Percentiles rank a stretch among this genome's conserved stretches.
phyloP scores from a whole-genome alignment of 2,329 filamentous ascomycete genomes.

The Aspergillus jensenii region DNA sequence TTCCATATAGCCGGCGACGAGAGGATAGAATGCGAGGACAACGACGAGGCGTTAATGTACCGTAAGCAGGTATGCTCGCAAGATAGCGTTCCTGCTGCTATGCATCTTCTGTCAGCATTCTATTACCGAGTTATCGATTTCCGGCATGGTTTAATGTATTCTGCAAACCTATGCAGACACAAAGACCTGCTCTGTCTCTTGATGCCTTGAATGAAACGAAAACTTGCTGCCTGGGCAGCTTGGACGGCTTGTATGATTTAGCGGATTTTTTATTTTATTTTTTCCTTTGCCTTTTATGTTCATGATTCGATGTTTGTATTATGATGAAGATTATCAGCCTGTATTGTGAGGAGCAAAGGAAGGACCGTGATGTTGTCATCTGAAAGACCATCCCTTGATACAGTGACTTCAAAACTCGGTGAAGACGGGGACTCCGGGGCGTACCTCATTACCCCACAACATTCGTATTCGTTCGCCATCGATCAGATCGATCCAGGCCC shows the following conservation, averaged over 20 bases:
- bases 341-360: not conserved
- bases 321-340: not conserved
- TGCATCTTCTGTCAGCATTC: not conserved
- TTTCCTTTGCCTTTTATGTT: not conserved
- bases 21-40: constrained; percentile 40
- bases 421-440: constrained; percentile 3
- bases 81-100: not conserved
- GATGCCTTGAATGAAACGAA: not conserved
- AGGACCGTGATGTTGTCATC: not conserved
- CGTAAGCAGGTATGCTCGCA: constrained; percentile 13
- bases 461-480: not conserved
- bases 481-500: not conserved
- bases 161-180: not conserved
- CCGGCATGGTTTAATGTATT: not conserved
- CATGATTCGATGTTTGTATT: constrained; percentile 6
- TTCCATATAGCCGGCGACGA: constrained; percentile 39
- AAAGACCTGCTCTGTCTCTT: not conserved
- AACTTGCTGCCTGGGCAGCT: not conserved
- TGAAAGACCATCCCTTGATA: not conserved
- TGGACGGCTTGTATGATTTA: constrained; percentile 1
- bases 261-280: not conserved
- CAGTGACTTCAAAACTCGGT: constrained; percentile 1
- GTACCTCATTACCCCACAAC: constrained; percentile 9
- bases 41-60: constrained; percentile 33
- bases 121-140: not conserved